These are phyloP conservation scores for Solanum medicagineum DNA, from an alignment of 257 asterid genomes.

Conservation along the genomic window DNA sequence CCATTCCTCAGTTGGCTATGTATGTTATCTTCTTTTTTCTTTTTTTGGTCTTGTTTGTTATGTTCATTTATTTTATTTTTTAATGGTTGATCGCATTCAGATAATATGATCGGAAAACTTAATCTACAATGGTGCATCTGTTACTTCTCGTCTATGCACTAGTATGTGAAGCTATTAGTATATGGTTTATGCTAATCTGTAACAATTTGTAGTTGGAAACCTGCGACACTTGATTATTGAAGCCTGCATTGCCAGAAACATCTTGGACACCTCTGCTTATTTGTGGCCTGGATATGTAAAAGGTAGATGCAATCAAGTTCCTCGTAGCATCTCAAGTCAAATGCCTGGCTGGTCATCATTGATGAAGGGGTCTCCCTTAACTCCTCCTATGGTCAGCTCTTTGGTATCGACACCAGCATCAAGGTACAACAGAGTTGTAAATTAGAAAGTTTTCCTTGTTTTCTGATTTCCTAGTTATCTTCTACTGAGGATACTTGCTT, in stretches of 20 bases:
- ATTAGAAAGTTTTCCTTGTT: background rate
- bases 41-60: background rate
- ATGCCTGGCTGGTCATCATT: conserved; percentile 85
- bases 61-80: background rate
- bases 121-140: background rate
- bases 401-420: conserved; percentile 88
- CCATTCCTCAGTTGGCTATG: background rate
- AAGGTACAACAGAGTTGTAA: conserved; percentile 43
- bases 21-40: background rate
- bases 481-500: background rate
- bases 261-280: conserved; percentile 89
- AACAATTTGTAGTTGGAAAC: conserved; percentile 58
- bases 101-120: background rate
- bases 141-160: background rate
- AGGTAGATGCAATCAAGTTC: conserved; percentile 68
- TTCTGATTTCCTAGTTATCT: background rate
- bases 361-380: conserved; percentile 71
- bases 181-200: conserved; percentile 13
- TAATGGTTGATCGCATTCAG: background rate
- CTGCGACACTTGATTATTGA: conserved; percentile 86
- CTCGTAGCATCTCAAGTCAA: conserved; percentile 65
- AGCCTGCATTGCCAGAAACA: conserved; percentile 91
- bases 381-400: conserved; percentile 62
- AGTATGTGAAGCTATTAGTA: background rate
- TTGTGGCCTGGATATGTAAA: conserved; percentile 94